Percentiles rank a stretch among this genome's conserved stretches.
Evolutionary conservation across 2,329 filamentous ascomycete genomes (phyloP).

Genomic region (Ilyonectria sp.): DNA sequence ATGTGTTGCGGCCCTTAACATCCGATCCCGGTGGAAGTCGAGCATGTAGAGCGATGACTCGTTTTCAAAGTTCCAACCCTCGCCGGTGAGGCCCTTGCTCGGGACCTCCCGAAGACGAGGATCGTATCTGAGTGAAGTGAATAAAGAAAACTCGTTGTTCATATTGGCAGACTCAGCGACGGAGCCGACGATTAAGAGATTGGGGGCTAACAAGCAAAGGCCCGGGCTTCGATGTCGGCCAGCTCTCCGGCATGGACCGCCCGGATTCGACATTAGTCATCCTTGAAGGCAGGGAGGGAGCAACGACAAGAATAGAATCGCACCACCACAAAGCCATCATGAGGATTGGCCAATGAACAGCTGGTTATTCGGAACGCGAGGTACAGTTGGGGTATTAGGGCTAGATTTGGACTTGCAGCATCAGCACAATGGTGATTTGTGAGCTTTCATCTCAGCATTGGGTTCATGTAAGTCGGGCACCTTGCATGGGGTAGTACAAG

Average conservation of each 20-base stretch:
- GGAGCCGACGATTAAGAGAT: not conserved
- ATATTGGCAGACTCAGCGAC: slow-evolving; percentile 42
- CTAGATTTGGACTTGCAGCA: not conserved
- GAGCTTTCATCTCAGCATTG: not conserved
- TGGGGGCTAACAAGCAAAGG: not conserved
- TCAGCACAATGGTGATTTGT: not conserved
- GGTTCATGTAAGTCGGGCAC: not conserved
- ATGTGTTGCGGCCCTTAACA: slow-evolving; percentile 74
- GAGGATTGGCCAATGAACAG: not conserved
- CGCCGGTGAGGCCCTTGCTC: slow-evolving; percentile 55
- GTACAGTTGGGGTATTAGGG: not conserved
- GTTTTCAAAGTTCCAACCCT: slow-evolving; percentile 67
- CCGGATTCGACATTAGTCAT: slow-evolving; percentile 26
- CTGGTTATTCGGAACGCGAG: not conserved
- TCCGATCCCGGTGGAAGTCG: slow-evolving; percentile 82
- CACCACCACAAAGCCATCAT: not conserved
- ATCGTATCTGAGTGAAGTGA: slow-evolving; percentile 83
- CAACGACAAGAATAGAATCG: not conserved
- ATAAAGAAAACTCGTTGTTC: slow-evolving; percentile 70
- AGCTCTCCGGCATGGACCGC: slow-evolving; percentile 14
- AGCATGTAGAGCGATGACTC: slow-evolving; percentile 84
- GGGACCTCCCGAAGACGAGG: slow-evolving; percentile 65
- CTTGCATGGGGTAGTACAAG: not conserved
- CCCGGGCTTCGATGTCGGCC: slow-evolving; percentile 16
- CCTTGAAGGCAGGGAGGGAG: not conserved